Base-by-base conservation (phyloP, 192 early-diverging fungal species). In the Coemansia sp. region DNA sequence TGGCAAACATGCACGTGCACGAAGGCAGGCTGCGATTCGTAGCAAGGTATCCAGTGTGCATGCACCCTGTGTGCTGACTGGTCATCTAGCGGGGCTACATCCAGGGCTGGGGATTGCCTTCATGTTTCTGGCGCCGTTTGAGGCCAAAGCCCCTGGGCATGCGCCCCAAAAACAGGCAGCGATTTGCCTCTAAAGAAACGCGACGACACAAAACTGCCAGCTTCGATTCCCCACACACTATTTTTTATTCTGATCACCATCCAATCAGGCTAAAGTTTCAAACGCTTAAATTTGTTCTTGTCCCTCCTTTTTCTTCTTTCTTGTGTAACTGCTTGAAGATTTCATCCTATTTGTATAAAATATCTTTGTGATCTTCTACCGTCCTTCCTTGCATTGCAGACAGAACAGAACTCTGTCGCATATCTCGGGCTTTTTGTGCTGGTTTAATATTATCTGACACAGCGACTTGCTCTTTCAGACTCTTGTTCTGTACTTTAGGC, bases 301-400 rank as follows among this genome's bases (percentile, higher is more conserved):
- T 21, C 42, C 46, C 11, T 44, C 34, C 36, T 46, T 62, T 61
- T 31, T 55, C 61, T 47, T 60, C 40, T n/a, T 40, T 46, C 22
- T 54, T 23, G 36, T 60, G 20, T 53, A 37, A 21, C 49, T 52
- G 8, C 28, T 22, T 23, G 46, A 9, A 21, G 55, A 46, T 26
- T 36, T 25, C 55, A 14, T 62, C 44, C 19, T 62, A 22, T 68
- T 51, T 50, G 42, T 37, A 47, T 37, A 31, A 37, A 22, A 47
- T 28, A 52, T 54, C 21, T 53, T 60, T 10, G 21, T 23, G 19
- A 11, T 12, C 23, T 34, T 14, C 21, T 20, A 48, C 7, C 46
- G 19, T 2, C 19, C 46, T n/a, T 20, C 46, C 6, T 48, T 48
- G 46, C 46, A 48, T 48, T 19, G 19, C 19, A 48, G n/a, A 17